Conservation (phyloP, 1,139 yeast genomes). For the Pichia sp. region DNA sequence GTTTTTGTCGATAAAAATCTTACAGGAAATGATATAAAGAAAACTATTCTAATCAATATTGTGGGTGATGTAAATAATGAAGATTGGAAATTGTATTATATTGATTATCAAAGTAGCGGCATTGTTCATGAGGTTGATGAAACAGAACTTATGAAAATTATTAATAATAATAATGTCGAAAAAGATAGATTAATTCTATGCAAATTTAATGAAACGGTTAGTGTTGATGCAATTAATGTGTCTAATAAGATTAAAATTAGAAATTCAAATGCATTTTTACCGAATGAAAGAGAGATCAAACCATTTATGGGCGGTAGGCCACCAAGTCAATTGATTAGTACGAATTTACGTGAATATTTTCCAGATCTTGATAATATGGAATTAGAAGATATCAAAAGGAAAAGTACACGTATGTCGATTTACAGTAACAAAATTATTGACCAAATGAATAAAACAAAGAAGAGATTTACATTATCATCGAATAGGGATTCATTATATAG, state of each 20-base stretch:
- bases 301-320: slow-evolving; percentile 86
- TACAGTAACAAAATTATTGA: slow-evolving; percentile 22
- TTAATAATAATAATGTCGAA: slow-evolving; percentile 52
- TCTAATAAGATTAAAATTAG: slow-evolving; percentile 37
- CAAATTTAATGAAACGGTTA: slow-evolving; percentile 56
- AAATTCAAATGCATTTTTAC: too few relatives aligned
- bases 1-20: slow-evolving; percentile 69
- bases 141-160: slow-evolving; percentile 34
- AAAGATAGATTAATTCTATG: slow-evolving; percentile 70
- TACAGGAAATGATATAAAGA: slow-evolving; percentile 64
- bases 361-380: slow-evolving; percentile 74
- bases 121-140: slow-evolving; percentile 71
- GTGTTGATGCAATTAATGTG: slow-evolving; percentile 59
- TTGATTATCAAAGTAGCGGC: slow-evolving; percentile 40
- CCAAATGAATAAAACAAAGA: too few relatives aligned
- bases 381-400: slow-evolving; percentile 73
- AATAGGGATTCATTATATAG: slow-evolving; percentile 24
- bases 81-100: slow-evolving; percentile 44
- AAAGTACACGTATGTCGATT: slow-evolving; percentile 51
- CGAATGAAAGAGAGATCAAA: slow-evolving; percentile 28
- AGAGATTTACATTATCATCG: slow-evolving; percentile 2
- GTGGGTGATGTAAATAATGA: slow-evolving; percentile 35
- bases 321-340: slow-evolving; percentile 84
- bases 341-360: slow-evolving; percentile 84
- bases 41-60: slow-evolving; percentile 55